Conservation (phyloP, 257 asterid species). For the Haberlea rhodopensis region DNA sequence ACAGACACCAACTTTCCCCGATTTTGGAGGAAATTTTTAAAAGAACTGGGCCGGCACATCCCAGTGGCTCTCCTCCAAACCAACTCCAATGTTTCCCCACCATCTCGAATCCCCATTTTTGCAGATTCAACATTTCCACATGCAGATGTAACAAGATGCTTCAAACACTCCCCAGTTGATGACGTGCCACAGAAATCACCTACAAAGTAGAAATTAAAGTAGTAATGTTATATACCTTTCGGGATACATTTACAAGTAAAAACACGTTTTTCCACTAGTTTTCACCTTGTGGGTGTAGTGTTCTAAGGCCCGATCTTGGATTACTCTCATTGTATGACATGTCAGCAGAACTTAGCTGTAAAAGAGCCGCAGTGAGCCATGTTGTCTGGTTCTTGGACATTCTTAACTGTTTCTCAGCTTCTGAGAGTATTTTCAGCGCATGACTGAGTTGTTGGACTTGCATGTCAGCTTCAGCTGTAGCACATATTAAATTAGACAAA, state of each 20-base stretch:
- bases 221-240: background rate
- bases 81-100: conserved; percentile 45
- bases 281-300: conserved; percentile 58
- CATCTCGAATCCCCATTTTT: conserved; percentile 38
- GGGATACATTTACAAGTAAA: background rate
- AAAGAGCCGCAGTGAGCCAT: conserved; percentile 78
- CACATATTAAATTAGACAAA: conserved; percentile 18
- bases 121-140: conserved; percentile 37
- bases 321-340: conserved; percentile 40
- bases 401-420: conserved; percentile 82
- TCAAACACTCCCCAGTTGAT: conserved; percentile 69
- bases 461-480: conserved; percentile 64
- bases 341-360: conserved; percentile 64
- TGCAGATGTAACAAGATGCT: conserved; percentile 41
- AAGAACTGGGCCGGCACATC: conserved; percentile 51
- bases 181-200: conserved; percentile 68
- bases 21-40: conserved; percentile 55
- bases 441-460: conserved; percentile 76
- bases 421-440: conserved; percentile 76
- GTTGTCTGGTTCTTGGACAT: conserved; percentile 71
- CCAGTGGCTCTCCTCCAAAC: conserved; percentile 62
- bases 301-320: conserved; percentile 41
- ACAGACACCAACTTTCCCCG: conserved; percentile 64
- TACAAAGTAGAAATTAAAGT: conserved; percentile 25
- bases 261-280: background rate